Evolutionary conservation across 257 asterid species (phyloP), one percentile per base, ranked within the genome.

Genomic region (Sherardia arvensis): DNA sequence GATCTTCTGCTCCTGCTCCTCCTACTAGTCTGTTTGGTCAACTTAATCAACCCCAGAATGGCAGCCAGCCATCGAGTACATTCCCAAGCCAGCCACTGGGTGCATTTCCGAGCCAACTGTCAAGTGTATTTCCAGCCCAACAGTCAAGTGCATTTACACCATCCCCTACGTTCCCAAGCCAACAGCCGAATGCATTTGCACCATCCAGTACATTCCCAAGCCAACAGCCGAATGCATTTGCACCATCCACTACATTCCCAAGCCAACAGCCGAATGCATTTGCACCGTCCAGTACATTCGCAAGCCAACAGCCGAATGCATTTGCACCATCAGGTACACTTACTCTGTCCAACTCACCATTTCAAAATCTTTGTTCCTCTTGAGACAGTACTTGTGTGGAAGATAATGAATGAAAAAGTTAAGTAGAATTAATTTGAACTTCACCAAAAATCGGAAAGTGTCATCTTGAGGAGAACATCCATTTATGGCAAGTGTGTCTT

Each of bases 21-120:
- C 81, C 93, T 61, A 76, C 66, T 76, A 85, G 63, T 71, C n/a
- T 78, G 45, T 87, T 84, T 57, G 95, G 95, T 69, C 96, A 84
- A 76, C 36, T 78, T 64, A 78, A 55, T 66, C 62, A 77, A 20
- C 65, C 69, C 64, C 87, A 77, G 85, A 85, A 75, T 69, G 72
- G 70, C 78, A 59, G 66, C 70, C 84, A 81, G 81, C 65, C 81
- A 22, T 66, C 87, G 49, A 45, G 69, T 73, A 61, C 38, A 64
- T 71, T 74, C 67, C 83, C 71, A 70, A 34, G 43, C 43, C 43
- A 34, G 1, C 11, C 43, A 34, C 4, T 20, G 21, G 51, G 49
- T 43, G 7, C 49, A 43, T 43, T 43, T 15, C 1, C 49, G 15
- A 14, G n/a, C 49, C 49, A 43, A 12, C 49, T 7, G 15, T 4